Base-by-base conservation (phyloP, 352 stramenopile species). In the Globisporangium viniferum region DNA sequence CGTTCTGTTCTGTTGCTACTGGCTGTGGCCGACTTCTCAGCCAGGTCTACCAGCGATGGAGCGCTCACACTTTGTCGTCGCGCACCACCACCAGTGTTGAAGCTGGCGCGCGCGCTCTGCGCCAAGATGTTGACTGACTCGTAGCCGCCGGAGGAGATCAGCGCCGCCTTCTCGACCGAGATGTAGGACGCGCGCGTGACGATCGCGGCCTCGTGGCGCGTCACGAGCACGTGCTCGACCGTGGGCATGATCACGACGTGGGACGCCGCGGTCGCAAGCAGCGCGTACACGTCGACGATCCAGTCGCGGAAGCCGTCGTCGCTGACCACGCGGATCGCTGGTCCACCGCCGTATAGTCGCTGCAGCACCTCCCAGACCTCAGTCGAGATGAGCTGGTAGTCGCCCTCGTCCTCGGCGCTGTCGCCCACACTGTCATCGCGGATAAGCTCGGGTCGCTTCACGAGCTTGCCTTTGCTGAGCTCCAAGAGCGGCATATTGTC, bases 311-410 rank as follows among this genome's bases (percentile, higher is more conserved):
- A 68, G 18, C 68, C 9, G 62, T 71, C 41, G 66, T 58, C 53
- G 59, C 73, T 57, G 66, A 71, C 70, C 6, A 86, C 79, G 62
- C 80, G 76, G 59, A 89, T 76, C 10, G 71, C 68, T 22, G 86
- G 86, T 8, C 79, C 79, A 22, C 86, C 86, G 44, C 86, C 82
- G 62, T 93, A 93, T 2, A 90, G 72, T 22, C 84, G 77, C 41
- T 83, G 74, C 36, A 92, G 79, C 57, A 91, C 86, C 22, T 92
- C 83, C 79, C 80, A 93, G 0, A 93, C 78, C 53, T 93, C 86
- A 2, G 76, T 59, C 12, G 85, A 78, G 35, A 93, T 73, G 27
- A 90, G 66, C 65, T 93, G 84, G 59, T 78, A 93, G 66, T 89
- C 84, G 1, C 76, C 67, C 0, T 69, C 61, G 22, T 70, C 62